phyloP scores from a whole-genome alignment of 208 protist genomes.

The Leptomonas seymouri region DNA sequence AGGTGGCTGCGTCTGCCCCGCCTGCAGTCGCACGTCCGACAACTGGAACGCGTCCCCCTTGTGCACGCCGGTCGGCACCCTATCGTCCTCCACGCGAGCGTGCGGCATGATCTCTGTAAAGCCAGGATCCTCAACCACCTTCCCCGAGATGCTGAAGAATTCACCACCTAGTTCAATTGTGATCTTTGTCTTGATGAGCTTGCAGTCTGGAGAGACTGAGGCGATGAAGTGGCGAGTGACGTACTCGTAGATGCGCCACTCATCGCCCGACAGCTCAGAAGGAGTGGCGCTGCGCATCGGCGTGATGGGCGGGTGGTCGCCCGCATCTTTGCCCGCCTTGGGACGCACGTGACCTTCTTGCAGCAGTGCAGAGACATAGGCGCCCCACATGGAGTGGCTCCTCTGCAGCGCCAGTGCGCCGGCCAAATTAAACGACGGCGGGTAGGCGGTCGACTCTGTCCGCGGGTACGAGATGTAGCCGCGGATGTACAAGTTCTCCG shows the following conservation, averaged over 20 bases:
- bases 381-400: conserved; percentile 67
- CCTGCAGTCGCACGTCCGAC: conserved; percentile 74
- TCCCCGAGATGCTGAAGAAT: conserved; percentile 75
- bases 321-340: conserved; percentile 87
- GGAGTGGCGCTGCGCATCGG: conserved; percentile 77
- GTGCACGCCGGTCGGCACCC: conserved; percentile 67
- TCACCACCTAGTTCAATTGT: conserved; percentile 81
- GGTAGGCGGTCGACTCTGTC: conserved; percentile 96
- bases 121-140: conserved; percentile 77
- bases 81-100: conserved; percentile 71
- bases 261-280: conserved; percentile 74
- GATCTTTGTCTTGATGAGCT: conserved; percentile 68
- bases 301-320: conserved; percentile 93
- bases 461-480: conserved; percentile 98
- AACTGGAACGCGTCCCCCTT: conserved; percentile 77
- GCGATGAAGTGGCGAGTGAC: conserved; percentile 91
- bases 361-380: conserved; percentile 71
- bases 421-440: conserved; percentile 87
- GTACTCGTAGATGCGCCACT: conserved; percentile 92
- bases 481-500: conserved; percentile 96
- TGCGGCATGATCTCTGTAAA: conserved; percentile 90
- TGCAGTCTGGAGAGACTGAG: conserved; percentile 82
- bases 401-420: conserved; percentile 62
- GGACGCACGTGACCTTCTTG: conserved; percentile 61
- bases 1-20: conserved; percentile 92